Base-by-base conservation (phyloP, 257 asterid species). In the Solanum lycopersicoides region DNA sequence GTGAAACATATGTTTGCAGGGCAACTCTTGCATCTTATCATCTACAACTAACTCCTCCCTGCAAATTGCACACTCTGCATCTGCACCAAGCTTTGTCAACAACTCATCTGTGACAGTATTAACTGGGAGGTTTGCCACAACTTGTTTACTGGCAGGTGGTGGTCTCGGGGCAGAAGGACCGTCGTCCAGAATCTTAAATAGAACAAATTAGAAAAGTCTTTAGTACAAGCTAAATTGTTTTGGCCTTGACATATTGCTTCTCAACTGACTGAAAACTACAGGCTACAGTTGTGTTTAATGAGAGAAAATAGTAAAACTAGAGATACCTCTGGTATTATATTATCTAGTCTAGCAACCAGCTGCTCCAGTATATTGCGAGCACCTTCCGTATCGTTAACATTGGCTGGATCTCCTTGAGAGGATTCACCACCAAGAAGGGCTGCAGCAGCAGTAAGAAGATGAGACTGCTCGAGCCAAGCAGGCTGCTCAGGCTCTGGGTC, bases 401-500 rank as follows among this genome's bases (percentile, higher is more conserved):
- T 87, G 56, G 87, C 94, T 20, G 37, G 69, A 88, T 90, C 92
- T 76, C 41, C 94, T 85, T 91, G 91, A 66, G 99, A 94, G 50
- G 98, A 93, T 89, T 95, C 97, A 42, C 94, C 97, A 60, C 88
- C 72, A 83, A 92, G 87, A 91, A 97, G 89, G 45, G 95, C 89
- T 12, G 97, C 95, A 60, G 96, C 97, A 7, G 99, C 98, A 3
- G 93, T 87, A 68, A 93, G 89, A 86, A 97, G 91, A 88, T 93
- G 94, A 32, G 97, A 88, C 39, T 47, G 95, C 84, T 96, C 93
- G 84, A 97, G 88, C 99, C 99, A 97, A 82, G 89, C 92, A 3
- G 99, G 98, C 91, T 95, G 97, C 56, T 96, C 97, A 90, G 99
- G 99, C 93, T 96, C 99, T 23, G 93, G 93, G 88, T 97, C 99